Evolutionary conservation across 2,329 filamentous ascomycete genomes (phyloP).

Genomic region (Chaetomium olivaceum): DNA sequence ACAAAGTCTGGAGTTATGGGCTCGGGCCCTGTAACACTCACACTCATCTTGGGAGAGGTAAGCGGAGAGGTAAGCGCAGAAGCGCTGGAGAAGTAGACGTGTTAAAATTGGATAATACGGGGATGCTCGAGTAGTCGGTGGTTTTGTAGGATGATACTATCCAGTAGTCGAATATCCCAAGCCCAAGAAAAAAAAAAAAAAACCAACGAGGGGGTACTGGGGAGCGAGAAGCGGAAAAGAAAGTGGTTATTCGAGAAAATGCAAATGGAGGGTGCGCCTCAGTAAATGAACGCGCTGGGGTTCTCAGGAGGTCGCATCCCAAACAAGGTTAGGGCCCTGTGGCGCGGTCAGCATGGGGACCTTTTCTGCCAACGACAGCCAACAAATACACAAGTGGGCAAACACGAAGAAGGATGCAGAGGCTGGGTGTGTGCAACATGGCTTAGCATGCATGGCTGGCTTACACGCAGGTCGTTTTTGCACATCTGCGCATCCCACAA

Average conservation of each 20-base stretch:
- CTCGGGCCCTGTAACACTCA: not conserved
- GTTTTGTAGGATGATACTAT: not conserved
- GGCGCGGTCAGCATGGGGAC: constrained; percentile 26
- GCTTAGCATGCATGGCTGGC: not conserved
- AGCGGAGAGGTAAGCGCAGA: constrained; percentile 19
- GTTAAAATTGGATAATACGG: not conserved
- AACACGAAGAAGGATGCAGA: not conserved
- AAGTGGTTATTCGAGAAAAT: constrained; percentile 13
- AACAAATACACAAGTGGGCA: not conserved
- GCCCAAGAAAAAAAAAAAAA: not conserved
- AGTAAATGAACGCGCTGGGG: constrained; percentile 24
- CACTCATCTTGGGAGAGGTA: constrained; percentile 17
- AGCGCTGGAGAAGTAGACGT: not conserved
- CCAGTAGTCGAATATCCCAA: constrained; percentile 2
- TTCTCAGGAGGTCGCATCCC: constrained; percentile 31
- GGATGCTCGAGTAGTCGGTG: not conserved
- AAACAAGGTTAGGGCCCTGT: constrained; percentile 31
- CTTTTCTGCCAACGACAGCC: constrained; percentile 3
- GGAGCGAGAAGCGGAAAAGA: not conserved
- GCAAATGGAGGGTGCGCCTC: constrained; percentile 11
- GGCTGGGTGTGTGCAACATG: not conserved
- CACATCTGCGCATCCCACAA: not conserved
- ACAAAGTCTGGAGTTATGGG: not conserved
- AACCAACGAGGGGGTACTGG: not conserved
- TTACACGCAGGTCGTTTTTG: not conserved